Evolutionary conservation across 345 rosid species (phyloP), one percentile per base, ranked within the genome.

Genomic region (Lumnitzera littorea): DNA sequence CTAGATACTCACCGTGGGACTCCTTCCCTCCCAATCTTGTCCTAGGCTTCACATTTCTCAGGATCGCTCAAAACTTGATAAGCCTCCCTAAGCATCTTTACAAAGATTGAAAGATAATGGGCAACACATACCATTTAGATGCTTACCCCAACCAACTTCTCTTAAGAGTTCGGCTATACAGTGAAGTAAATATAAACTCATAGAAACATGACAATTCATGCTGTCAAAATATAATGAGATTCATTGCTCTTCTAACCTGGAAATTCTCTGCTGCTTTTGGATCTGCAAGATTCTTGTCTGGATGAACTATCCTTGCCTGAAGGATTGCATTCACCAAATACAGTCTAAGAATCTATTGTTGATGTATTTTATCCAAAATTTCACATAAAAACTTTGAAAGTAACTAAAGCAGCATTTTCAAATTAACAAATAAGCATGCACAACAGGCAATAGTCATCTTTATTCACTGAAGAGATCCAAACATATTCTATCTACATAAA

Each of bases 11-110:
- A 94, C 99, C 72, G 80, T 15, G 65, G 69, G 41, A 95, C 58
- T 56, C 92, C 97, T 58, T 74, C 88, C 81, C 88, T 94, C 59
- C 99, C 99, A 73, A 70, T 58, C 65, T 78, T 88, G 78, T 94
- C 88, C 72, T 91, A 94, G 48, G 89, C 81, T 64, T 74, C 82
- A 58, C 97, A 95, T 70, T 88, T 91, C 63, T 79, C 88, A 0
- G 96, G 92, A 78, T 95, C 97, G 66, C 97, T 83, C 61, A 95
- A 68, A 43, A 95, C 78, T 78, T 90, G 97, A 71, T 90, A 94
- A 20, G 99, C 97, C 81, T 95, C 97, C 25, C 96, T 92, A 56
- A 94, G 95, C 64, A 66, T 77, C 99, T 94, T 74, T 52, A 72
- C 13, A 74, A 43, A 59, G n/a, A 62, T 4, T 11, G 6, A 24